Evolutionary conservation across 2,329 filamentous ascomycete genomes (phyloP), one percentile per base, ranked within the genome.

Genomic region (Aspergillus cejpii): DNA sequence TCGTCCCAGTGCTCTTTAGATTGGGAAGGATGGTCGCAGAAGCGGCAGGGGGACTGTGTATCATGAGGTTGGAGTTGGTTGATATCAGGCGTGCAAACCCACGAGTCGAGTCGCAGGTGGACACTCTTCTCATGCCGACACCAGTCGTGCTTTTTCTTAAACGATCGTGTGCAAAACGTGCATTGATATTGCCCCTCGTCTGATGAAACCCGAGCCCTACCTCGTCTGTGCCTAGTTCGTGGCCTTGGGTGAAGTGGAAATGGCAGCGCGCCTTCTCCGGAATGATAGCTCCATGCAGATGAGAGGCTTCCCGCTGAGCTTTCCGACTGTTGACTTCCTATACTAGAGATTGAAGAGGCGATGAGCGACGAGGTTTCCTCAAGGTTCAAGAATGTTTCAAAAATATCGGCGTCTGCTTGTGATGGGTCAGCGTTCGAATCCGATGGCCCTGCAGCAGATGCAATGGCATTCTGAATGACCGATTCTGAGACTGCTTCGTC

Each of bases 61-160:
- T 43, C 19, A 12, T 39, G 42, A 1, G 34, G 41, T 26, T 53
- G 41, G 3, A 64, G 39, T 1, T 56, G 37, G 6, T 42, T 39
- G 5, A 59, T 41, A 31, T 56, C 49, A 0, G 59, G 57, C 0
- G 54, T 58, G 38, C 63, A 66, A 7, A 65, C 37, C 63, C 63
- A 66, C 19, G 68, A 72, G 46, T 75, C 73, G 3, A 75, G 57
- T 6, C 63, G 65, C 7, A 76, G 55, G 51, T 76, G 74, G 1
- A 75, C 59, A 14, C 70, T 72, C 45, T 72, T 75, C 49, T 76
- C 74, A 47, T 76, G 74, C 6, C 74, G 62, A 2, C 65, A 62
- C 73, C 73, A 76, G 50, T 76, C 73, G 44, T 73, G 71, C 46
- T 74, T 74, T 31, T 69, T 72, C 33, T 66, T 67, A 57, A 76